Evolutionary conservation across 83 land plant species (phyloP).

Genomic region (Picea abies): DNA sequence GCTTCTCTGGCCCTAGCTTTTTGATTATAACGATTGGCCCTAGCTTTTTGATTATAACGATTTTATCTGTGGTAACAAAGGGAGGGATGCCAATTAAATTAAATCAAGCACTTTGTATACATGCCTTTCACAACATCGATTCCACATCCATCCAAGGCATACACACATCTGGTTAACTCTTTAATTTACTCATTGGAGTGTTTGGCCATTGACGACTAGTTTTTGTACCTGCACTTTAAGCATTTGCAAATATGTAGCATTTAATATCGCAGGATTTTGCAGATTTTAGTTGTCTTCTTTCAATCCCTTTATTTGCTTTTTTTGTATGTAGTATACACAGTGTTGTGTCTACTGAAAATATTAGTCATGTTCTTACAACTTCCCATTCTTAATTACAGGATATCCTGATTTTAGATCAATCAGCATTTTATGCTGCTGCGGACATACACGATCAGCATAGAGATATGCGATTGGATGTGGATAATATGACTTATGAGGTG

Average conservation of each 20-base stretch:
- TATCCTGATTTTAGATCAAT: slow-evolving; percentile 14
- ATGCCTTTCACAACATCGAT: no score
- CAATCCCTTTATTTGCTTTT: not conserved
- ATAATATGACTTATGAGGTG: slow-evolving; percentile 59
- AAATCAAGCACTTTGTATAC: no score
- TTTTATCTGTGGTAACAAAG: no score
- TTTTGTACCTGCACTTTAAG: not conserved
- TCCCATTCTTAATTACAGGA: slow-evolving; percentile 18
- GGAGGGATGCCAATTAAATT: no score
- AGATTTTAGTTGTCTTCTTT: not conserved
- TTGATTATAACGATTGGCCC: no score
- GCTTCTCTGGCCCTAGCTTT: no score
- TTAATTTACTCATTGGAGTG: not conserved
- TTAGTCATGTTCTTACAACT: not conserved
- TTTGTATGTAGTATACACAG: not conserved
- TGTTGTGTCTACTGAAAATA: not conserved
- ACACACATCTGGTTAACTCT: no score
- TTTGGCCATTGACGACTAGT: not conserved
- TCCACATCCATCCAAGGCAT: no score
- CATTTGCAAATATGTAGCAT: not conserved
- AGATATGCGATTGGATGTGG: slow-evolving; percentile 51
- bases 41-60: no score
- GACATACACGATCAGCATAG: slow-evolving; percentile 39
- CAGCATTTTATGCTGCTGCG: slow-evolving; percentile 13
- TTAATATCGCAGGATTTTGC: not conserved